phyloP scores from a whole-genome alignment of 495 filamentous ascomycete genomes.

The Neurospora sp. region DNA sequence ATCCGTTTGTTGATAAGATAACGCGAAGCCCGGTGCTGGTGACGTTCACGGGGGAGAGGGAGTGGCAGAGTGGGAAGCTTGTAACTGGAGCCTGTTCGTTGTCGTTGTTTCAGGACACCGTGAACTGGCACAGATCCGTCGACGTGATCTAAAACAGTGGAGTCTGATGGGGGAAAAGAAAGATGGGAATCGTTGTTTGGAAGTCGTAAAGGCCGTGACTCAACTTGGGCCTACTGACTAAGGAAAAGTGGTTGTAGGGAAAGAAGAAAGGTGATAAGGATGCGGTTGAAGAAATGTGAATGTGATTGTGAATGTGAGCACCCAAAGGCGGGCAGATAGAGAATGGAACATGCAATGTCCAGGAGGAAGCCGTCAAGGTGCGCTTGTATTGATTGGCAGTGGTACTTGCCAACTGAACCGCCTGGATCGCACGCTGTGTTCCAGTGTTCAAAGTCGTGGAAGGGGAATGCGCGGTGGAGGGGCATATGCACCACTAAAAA shows the following conservation, averaged over 20 bases:
- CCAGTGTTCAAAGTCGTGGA: not conserved
- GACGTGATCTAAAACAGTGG: not conserved
- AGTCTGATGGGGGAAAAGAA: not conserved
- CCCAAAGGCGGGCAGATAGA: not conserved
- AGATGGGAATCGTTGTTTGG: not conserved
- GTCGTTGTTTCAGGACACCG: not conserved
- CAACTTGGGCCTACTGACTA: not conserved
- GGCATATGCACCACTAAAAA: not conserved
- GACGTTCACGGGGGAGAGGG: not conserved
- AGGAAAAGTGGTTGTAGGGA: not conserved
- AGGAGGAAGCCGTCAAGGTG: not conserved
- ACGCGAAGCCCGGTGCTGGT: not conserved
- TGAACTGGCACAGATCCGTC: not conserved
- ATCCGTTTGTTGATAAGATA: constrained; percentile 1
- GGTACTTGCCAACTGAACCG: not conserved
- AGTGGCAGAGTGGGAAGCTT: not conserved
- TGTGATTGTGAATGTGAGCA: not conserved
- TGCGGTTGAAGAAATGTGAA: not conserved
- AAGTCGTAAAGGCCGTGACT: not conserved
- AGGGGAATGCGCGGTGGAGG: not conserved
- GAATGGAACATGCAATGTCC: not conserved
- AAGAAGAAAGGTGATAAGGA: not conserved
- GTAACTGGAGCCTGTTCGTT: not conserved
- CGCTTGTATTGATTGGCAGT: not conserved
- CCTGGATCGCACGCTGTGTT: not conserved